Conservation (phyloP, 768 basidiomycete genomes). For the Rhodosporidiobolus odoratus region DNA sequence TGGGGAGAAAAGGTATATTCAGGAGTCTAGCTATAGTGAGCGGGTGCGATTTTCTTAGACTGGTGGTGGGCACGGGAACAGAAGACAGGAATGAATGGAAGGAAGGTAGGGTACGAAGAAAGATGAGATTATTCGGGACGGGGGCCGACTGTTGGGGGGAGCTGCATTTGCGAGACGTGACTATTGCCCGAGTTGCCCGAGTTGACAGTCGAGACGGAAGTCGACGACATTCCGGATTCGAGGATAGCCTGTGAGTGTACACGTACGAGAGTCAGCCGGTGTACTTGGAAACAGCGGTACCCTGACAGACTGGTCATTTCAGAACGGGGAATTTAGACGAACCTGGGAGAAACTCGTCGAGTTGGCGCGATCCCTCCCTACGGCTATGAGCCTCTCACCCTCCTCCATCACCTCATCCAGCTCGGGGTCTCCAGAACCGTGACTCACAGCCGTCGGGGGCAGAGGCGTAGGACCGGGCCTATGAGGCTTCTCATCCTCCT, state of each 20-base stretch:
- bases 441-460: neutral
- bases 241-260: neutral
- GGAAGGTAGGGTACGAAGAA: neutral
- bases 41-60: too few species aligned
- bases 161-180: too few species aligned
- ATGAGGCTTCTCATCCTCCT: neutral
- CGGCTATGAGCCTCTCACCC: constrained; percentile 9
- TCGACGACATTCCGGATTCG: neutral
- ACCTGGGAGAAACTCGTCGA: constrained; percentile 23
- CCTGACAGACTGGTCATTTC: neutral
- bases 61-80: too few species aligned
- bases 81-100: neutral
- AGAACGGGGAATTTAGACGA: neutral
- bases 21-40: too few species aligned
- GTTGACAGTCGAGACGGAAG: too few species aligned
- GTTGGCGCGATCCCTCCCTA: constrained; percentile 3
- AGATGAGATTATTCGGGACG: neutral
- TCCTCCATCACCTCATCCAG: constrained; percentile 29
- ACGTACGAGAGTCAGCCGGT: neutral
- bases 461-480: constrained; percentile 32
- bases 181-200: too few species aligned
- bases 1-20: too few species aligned
- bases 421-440: neutral
- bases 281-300: neutral
- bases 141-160: neutral